Percentiles rank a stretch among this genome's conserved stretches.
Conservation (phyloP, 177 flowering plant genomes). For the Tripterygium wilfordii region DNA sequence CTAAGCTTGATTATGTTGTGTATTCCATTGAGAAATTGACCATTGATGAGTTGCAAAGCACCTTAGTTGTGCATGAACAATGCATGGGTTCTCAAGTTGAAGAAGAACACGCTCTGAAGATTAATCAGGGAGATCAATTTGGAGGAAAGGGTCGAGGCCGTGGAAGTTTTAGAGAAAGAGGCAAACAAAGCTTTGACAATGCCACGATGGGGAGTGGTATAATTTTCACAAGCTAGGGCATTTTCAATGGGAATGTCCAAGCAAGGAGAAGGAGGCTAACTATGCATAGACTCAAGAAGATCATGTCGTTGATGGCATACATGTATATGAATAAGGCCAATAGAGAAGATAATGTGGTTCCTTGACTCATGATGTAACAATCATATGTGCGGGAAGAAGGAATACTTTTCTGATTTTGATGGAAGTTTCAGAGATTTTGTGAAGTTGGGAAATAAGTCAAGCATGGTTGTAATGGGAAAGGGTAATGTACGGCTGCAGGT, state of each 20-base stretch:
- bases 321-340: slow-evolving; percentile 1
- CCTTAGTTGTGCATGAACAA: slow-evolving; percentile 1
- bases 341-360: slow-evolving; percentile 12
- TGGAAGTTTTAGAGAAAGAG: slow-evolving; percentile 6
- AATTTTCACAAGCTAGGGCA: too few species aligned
- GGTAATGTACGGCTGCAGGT: slow-evolving; percentile 6
- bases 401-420: slow-evolving; percentile 8
- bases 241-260: slow-evolving; percentile 13
- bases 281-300: slow-evolving; percentile 9
- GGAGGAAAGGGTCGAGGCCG: too few species aligned
- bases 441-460: slow-evolving; percentile 1
- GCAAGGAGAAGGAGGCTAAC: slow-evolving; percentile 3
- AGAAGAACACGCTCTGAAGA: slow-evolving; percentile 2
- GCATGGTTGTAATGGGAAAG: slow-evolving; percentile 2
- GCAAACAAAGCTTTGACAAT: slow-evolving; percentile 6
- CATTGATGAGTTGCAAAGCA: slow-evolving; percentile 1
- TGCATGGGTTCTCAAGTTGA: background rate
- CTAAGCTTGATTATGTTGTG: too few species aligned
- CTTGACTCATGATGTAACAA: slow-evolving; percentile 12
- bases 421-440: background rate
- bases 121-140: background rate
- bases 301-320: slow-evolving; percentile 13
- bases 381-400: slow-evolving; percentile 16
- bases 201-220: slow-evolving; percentile 10
- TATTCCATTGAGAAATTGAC: background rate